A percentile compares a stretch with the other conserved stretches of the same genome.
Evolutionary conservation across 2,329 filamentous ascomycete species (phyloP).

Genomic region (Epichloe sp.): DNA sequence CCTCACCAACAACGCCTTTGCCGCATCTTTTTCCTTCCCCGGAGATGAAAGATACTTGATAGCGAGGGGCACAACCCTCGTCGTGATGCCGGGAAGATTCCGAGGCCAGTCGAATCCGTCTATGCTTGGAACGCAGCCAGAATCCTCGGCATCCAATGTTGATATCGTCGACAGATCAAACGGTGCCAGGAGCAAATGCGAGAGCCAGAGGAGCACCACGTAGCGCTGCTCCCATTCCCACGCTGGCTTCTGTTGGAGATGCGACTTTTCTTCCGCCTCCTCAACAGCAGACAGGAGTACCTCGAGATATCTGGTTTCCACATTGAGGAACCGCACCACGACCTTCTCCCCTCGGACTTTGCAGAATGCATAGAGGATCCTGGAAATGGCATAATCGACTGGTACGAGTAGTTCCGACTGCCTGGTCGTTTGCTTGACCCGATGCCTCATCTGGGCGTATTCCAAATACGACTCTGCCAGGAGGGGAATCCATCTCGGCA

Average conservation of each 20-base stretch:
- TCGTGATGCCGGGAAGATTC: constrained; percentile 55
- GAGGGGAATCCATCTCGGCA: constrained; percentile 61
- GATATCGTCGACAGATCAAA: constrained; percentile 88
- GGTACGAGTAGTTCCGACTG: constrained; percentile 33
- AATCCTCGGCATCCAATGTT: constrained; percentile 36
- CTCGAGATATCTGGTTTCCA: constrained; percentile 77
- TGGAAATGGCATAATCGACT: constrained; percentile 59
- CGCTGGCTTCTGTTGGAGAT: constrained; percentile 8
- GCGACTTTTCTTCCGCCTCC: constrained; percentile 28
- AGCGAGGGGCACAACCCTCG: constrained; percentile 57
- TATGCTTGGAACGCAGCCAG: constrained; percentile 25
- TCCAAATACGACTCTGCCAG: constrained; percentile 66
- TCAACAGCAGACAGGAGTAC: constrained; percentile 66
- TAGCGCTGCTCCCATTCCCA: constrained; percentile 85
- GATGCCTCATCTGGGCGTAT: constrained; percentile 38
- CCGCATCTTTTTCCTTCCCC: constrained; percentile 81
- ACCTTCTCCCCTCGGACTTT: constrained; percentile 93
- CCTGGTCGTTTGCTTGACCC: constrained; percentile 22
- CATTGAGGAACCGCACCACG: constrained; percentile 78
- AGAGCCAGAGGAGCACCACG: constrained; percentile 75
- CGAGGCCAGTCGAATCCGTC: constrained; percentile 41
- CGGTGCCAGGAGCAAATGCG: constrained; percentile 68
- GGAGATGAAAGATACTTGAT: constrained; percentile 58
- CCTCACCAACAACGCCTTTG: constrained; percentile 69
- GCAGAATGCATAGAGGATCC: constrained; percentile 77